Evolutionary conservation across 345 rosid genomes (phyloP), one percentile per base, ranked within the genome.

Genomic region (Gossypium sturtianum): DNA sequence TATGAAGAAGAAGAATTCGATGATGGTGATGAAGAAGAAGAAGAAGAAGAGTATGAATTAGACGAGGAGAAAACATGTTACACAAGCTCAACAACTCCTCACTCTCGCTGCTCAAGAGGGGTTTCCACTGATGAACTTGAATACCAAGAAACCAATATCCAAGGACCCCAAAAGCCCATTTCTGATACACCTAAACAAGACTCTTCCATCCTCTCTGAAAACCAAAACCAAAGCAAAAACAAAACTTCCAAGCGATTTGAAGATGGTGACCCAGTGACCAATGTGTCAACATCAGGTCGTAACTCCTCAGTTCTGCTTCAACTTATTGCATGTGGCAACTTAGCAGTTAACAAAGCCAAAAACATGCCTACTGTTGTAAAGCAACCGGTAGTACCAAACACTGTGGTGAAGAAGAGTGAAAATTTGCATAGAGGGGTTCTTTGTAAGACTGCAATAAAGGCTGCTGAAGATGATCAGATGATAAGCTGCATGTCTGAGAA

Each of bases 401-500:
- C 45, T 54, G 71, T 22, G 59, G 51, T 49, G 22, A 82, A 68
- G 15, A 82, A 66, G 77, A 70, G 84, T 11, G 81, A 75, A 70
- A 69, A 75, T 71, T 81, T 91, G 71, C 89, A 84, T 0, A 87
- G 72, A 82, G 96, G 83, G 15, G 92, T 83, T 25, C 34, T 86
- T 73, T 77, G 82, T 60, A 89, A 72, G 80, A 77, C 59, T 22
- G 91, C 87, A 10, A 70, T 73, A 29, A 87, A 78, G 63, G 83
- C 75, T 65, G 79, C 67, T 8, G 89, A 83, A 71, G 89, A 83
- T 58, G 75, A 71, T 13, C 78, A 66, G 41, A 90, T 93, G 82
- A 90, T 92, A 4, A 78, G 64, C 22, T 89, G 70, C 85, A 92
- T 94, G 93, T 88, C 97, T 45, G 98, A 94, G 87, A 92, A 94